phyloP scores from a whole-genome alignment of 169 alveolate genomes.

The Plasmodium falciparum region DNA sequence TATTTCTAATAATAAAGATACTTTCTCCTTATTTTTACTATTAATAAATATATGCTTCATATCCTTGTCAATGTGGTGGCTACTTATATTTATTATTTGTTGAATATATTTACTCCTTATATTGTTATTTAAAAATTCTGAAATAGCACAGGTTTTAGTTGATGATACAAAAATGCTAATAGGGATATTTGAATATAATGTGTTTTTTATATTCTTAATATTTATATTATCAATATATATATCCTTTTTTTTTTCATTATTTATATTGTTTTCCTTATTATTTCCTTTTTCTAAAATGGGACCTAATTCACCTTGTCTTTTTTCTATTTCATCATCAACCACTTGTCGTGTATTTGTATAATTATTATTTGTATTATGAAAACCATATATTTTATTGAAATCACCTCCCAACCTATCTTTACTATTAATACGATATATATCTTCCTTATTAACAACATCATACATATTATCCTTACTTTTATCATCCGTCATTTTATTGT shows the following conservation, averaged over 20 bases:
- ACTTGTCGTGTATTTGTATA: not conserved
- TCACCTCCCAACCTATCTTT: too few species aligned
- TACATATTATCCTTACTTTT: not conserved
- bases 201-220: conserved; percentile 43
- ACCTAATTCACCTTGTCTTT: not conserved
- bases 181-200: conserved; percentile 59
- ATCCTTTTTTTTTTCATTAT: not conserved
- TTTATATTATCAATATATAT: conserved; percentile 8
- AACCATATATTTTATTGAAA: too few species aligned
- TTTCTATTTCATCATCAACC: not conserved
- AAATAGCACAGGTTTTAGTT: conserved; percentile 62
- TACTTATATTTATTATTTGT: conserved; percentile 55
- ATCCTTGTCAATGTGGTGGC: conserved; percentile 49
- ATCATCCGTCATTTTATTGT: not conserved
- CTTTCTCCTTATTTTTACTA: conserved; percentile 74
- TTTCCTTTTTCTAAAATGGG: not conserved
- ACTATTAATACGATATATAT: too few species aligned
- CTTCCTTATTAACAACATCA: too few species aligned
- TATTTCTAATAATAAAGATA: conserved; percentile 51
- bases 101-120: conserved; percentile 69
- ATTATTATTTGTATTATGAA: not conserved
- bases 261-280: not conserved
- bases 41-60: conserved; percentile 70
- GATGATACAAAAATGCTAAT: conserved; percentile 71
- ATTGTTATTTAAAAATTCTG: conserved; percentile 64